A percentile compares a stretch with the other conserved stretches of the same genome.
Conservation (phyloP, 177 flowering plant genomes). For the Vitis hybrid region DNA sequence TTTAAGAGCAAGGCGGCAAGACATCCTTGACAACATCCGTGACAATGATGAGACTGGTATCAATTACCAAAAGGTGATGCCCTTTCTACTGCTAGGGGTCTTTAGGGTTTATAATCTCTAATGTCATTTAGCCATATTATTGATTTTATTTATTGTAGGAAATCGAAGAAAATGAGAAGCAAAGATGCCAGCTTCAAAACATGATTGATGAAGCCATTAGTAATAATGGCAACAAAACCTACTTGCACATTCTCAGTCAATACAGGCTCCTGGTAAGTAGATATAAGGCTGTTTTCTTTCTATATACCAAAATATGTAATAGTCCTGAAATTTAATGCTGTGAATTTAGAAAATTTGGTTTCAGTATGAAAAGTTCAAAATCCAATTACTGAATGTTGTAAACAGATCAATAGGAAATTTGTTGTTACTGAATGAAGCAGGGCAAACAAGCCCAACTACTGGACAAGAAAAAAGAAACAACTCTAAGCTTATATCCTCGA, state of each 20-base stretch:
- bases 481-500: not conserved
- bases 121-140: slow-evolving; percentile 1
- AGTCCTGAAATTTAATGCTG: not conserved
- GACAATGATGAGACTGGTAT: slow-evolving; percentile 89
- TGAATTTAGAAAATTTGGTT: not conserved
- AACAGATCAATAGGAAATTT: not conserved
- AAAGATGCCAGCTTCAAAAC: slow-evolving; percentile 68
- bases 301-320: not conserved
- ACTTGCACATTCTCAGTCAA: slow-evolving; percentile 82
- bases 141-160: slow-evolving; percentile 44
- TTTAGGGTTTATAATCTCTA: not conserved
- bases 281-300: not conserved
- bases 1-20: slow-evolving; percentile 73
- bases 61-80: slow-evolving; percentile 63
- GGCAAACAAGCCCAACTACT: not conserved
- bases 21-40: slow-evolving; percentile 85
- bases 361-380: not conserved
- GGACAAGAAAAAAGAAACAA: not conserved
- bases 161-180: slow-evolving; percentile 81
- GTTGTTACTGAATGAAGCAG: not conserved
- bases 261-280: slow-evolving; percentile 78
- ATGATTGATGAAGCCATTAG: slow-evolving; percentile 84
- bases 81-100: not conserved
- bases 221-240: slow-evolving; percentile 78
- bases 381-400: not conserved